A percentile compares a stretch with the other conserved stretches of the same genome.
These are phyloP conservation scores for Boeremia exigua DNA, from an alignment of 2,329 filamentous ascomycete genomes.

Conservation along the genomic window DNA sequence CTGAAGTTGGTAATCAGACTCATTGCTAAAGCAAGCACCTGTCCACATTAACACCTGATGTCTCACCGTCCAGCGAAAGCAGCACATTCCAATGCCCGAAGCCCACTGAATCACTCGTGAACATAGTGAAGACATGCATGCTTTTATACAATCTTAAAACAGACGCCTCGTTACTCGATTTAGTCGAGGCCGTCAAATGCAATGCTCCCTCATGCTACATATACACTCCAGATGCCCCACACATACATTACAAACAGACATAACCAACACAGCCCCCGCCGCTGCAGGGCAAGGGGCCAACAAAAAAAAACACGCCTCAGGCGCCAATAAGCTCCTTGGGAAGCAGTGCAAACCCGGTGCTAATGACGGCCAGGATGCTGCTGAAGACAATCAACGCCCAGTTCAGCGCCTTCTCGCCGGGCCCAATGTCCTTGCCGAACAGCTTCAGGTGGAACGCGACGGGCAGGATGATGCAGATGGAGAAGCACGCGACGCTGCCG, in stretches of 20 bases:
- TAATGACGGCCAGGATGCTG: conserved; percentile 71
- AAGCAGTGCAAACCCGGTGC: conserved; percentile 87
- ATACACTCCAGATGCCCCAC: conserved; percentile 9
- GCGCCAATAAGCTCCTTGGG: conserved; percentile 64
- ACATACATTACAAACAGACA: conserved; percentile 3
- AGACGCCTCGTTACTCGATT: neutral
- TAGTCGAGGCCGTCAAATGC: neutral
- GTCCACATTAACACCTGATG: too few relatives aligned
- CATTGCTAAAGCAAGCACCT: too few relatives aligned
- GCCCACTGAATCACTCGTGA: too few relatives aligned
- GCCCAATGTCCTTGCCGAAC: conserved; percentile 74
- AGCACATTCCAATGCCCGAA: too few relatives aligned
- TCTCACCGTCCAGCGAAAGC: too few relatives aligned
- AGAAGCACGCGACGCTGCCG: conserved; percentile 88
- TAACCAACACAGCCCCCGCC: neutral
- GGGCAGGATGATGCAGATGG: conserved; percentile 91
- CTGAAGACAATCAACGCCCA: conserved; percentile 75
- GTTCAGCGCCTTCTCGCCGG: conserved; percentile 68
- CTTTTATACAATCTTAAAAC: neutral
- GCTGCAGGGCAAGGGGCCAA: neutral
- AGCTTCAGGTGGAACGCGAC: conserved; percentile 89
- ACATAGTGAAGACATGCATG: neutral
- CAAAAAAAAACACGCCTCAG: neutral
- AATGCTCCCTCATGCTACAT: conserved; percentile 11
- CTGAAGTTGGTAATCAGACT: too few relatives aligned